These are phyloP conservation scores for Cicer pinnatifidum DNA, from an alignment of 306 rosid species.

Conservation along the genomic window DNA sequence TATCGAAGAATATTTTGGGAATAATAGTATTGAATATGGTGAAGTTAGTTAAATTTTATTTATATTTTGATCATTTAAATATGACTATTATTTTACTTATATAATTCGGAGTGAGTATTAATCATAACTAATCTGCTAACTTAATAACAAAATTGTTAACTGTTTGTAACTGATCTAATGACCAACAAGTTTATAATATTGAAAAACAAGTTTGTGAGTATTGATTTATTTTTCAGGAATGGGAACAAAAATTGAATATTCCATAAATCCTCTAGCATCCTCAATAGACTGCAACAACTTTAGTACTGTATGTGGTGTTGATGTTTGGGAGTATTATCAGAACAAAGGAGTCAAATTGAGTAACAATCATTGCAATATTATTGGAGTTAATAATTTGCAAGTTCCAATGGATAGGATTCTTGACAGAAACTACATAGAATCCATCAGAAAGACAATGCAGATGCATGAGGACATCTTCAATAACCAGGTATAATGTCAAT, in stretches of 20 bases:
- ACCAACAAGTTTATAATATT: neutral
- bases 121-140: too few species aligned
- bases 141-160: too few species aligned
- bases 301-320: slow-evolving; percentile 52
- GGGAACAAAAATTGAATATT: slow-evolving; percentile 86
- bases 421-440: slow-evolving; percentile 60
- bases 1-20: too few species aligned
- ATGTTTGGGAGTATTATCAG: slow-evolving; percentile 68
- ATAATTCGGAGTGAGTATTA: too few species aligned
- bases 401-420: slow-evolving; percentile 60
- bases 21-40: too few species aligned
- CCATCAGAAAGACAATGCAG: slow-evolving; percentile 86
- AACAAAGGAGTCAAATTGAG: slow-evolving; percentile 53
- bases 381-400: slow-evolving; percentile 51
- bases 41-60: too few species aligned
- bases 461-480: slow-evolving; percentile 82
- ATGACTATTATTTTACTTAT: too few species aligned
- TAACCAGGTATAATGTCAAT: slow-evolving; percentile 63
- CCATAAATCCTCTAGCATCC: slow-evolving; percentile 63
- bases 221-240: slow-evolving; percentile 62
- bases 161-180: too few species aligned
- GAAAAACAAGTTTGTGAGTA: slow-evolving; percentile 11
- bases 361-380: slow-evolving; percentile 42
- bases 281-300: slow-evolving; percentile 57
- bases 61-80: too few species aligned